Evolutionary conservation across 805 yeast genomes (phyloP).

Genomic region (Nakazawaea pomicola): DNA sequence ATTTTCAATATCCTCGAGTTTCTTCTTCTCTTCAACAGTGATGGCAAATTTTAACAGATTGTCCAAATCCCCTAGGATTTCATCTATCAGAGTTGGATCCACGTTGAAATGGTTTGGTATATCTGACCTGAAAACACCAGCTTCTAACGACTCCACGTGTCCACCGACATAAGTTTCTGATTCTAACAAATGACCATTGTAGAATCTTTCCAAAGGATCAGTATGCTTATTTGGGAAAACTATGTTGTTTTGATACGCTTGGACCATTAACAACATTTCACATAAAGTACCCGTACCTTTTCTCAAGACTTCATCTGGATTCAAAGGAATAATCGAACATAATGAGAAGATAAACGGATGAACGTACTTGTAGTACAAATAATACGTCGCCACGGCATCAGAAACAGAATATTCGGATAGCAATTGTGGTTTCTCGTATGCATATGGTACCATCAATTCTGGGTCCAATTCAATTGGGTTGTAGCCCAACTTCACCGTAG

Average conservation of each 20-base stretch:
- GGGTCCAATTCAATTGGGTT: slow-evolving; percentile 97
- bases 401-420: slow-evolving; percentile 97
- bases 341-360: slow-evolving; percentile 95
- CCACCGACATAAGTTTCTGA: slow-evolving; percentile 99
- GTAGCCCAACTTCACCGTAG: slow-evolving; percentile 91
- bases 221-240: slow-evolving; percentile 88
- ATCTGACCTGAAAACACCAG: slow-evolving; percentile 96
- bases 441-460: slow-evolving; percentile 97
- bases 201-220: slow-evolving; percentile 92
- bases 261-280: slow-evolving; percentile 96
- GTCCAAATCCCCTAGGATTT: slow-evolving; percentile 66
- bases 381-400: slow-evolving; percentile 98
- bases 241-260: slow-evolving; percentile 77
- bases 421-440: slow-evolving; percentile 86
- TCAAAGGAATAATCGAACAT: slow-evolving; percentile 91
- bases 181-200: slow-evolving; percentile 89
- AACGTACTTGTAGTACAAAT: slow-evolving; percentile 91
- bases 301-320: slow-evolving; percentile 93
- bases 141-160: slow-evolving; percentile 95
- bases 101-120: slow-evolving; percentile 68
- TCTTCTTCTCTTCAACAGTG: slow-evolving; percentile 71
- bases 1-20: slow-evolving; percentile 73
- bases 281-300: slow-evolving; percentile 98
- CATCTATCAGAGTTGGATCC: slow-evolving; percentile 80
- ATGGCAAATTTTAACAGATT: slow-evolving; percentile 78